Percentiles rank a stretch among this genome's conserved stretches.
phyloP scores from a whole-genome alignment of 768 basidiomycete genomes.

The Termitomyces sp. region DNA sequence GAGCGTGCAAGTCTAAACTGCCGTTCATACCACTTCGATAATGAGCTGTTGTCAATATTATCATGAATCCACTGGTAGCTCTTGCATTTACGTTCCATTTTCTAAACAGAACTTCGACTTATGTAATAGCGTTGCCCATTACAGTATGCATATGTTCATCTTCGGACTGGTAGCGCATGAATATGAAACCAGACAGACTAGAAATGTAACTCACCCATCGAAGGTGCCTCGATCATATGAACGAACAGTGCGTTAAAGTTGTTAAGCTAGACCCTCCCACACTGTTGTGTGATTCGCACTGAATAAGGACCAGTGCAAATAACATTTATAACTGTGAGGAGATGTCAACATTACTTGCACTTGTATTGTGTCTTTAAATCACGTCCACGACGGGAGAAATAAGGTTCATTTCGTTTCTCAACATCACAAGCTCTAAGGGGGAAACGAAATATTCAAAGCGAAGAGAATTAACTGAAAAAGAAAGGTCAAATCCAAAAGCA shows the following conservation, averaged over 20 bases:
- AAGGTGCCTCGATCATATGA: no score
- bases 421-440: background rate
- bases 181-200: no score
- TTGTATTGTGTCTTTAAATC: background rate
- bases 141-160: no score
- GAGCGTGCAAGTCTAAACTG: no score
- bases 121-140: no score
- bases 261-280: background rate
- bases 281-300: background rate
- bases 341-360: background rate
- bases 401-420: background rate
- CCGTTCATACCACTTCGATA: no score
- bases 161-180: no score
- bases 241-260: background rate
- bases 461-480: background rate
- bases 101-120: no score
- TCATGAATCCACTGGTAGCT: no score
- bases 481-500: background rate
- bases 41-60: no score
- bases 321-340: background rate
- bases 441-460: background rate
- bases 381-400: background rate
- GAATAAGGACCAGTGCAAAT: background rate
- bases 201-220: no score
- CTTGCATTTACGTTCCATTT: no score